Evolutionary conservation across 2,329 filamentous ascomycete genomes (phyloP).

Genomic region (Xylariaceae sp.): DNA sequence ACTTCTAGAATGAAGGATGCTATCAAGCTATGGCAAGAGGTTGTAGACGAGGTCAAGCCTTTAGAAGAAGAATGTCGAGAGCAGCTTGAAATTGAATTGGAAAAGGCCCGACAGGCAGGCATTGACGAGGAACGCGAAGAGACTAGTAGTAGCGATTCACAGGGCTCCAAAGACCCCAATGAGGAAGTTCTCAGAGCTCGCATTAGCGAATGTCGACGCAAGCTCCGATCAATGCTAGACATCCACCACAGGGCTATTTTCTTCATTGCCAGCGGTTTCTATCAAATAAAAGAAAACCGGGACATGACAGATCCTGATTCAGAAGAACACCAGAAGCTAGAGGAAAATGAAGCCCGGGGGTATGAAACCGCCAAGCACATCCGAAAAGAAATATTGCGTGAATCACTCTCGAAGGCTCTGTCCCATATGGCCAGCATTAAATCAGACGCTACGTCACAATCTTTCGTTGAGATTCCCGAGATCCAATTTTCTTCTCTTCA

Average conservation of each 20-base stretch:
- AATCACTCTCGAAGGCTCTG: conserved; percentile 57
- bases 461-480: conserved; percentile 66
- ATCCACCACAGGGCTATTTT: conserved; percentile 81
- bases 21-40: conserved; percentile 68
- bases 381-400: conserved; percentile 75
- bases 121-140: conserved; percentile 27
- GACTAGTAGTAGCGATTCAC: conserved; percentile 16
- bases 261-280: conserved; percentile 82
- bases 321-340: conserved; percentile 65
- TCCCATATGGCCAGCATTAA: conserved; percentile 66
- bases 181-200: conserved; percentile 42
- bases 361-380: conserved; percentile 81
- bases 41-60: conserved; percentile 49
- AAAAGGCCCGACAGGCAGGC: conserved; percentile 38
- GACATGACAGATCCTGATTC: conserved; percentile 67
- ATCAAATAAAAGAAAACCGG: conserved; percentile 82
- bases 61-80: conserved; percentile 67
- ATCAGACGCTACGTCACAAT: conserved; percentile 53
- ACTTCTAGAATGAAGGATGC: conserved; percentile 69
- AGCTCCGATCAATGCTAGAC: conserved; percentile 74
- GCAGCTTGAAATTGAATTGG: conserved; percentile 58
- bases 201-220: conserved; percentile 62
- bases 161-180: conserved; percentile 35
- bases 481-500: conserved; percentile 54
- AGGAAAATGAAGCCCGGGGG: conserved; percentile 69